Evolutionary conservation across 108 stramenopile species (phyloP).

Genomic region (Skeletonema costatum): DNA sequence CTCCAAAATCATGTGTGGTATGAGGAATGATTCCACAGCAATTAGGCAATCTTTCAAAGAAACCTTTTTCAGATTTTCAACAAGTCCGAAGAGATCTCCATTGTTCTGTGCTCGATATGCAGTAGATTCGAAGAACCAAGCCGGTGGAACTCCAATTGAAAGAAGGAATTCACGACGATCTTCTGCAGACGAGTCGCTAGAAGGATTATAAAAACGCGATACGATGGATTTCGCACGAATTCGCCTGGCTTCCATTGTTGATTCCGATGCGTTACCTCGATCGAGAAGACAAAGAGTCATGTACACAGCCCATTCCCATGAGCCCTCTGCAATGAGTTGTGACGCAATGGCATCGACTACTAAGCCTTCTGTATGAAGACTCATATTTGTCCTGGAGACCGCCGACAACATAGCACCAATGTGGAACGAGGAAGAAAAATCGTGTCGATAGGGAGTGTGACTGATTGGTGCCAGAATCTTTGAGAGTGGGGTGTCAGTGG

Average conservation of each 20-base stretch:
- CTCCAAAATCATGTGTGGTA: constrained; percentile 69
- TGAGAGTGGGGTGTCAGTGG: constrained; percentile 15
- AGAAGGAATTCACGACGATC: constrained; percentile 51
- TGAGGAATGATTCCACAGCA: constrained; percentile 51
- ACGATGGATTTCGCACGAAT: constrained; percentile 60
- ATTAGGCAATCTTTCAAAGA: constrained; percentile 34
- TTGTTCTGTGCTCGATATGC: constrained; percentile 44
- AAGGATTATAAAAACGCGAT: constrained; percentile 45
- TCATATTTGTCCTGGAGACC: constrained; percentile 38
- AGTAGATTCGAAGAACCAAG: constrained; percentile 70
- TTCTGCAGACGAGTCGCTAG: constrained; percentile 16
- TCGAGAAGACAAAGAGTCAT: constrained; percentile 53
- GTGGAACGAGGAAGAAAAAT: constrained; percentile 56
- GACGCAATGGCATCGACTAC: constrained; percentile 61
- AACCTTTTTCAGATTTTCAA: constrained; percentile 49
- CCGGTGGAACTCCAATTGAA: constrained; percentile 56
- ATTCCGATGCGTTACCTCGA: constrained; percentile 6
- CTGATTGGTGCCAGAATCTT: constrained; percentile 36
- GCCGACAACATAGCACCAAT: constrained; percentile 60
- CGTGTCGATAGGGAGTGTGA: constrained; percentile 41
- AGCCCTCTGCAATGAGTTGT: constrained; percentile 62
- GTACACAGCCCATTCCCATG: constrained; percentile 87
- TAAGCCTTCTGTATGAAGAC: constrained; percentile 45
- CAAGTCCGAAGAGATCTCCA: constrained; percentile 51
- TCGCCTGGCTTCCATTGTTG: constrained; percentile 19